These are phyloP conservation scores for Tetrahymena elliotti DNA, from an alignment of 73 alveolate species.

Conservation along the genomic window DNA sequence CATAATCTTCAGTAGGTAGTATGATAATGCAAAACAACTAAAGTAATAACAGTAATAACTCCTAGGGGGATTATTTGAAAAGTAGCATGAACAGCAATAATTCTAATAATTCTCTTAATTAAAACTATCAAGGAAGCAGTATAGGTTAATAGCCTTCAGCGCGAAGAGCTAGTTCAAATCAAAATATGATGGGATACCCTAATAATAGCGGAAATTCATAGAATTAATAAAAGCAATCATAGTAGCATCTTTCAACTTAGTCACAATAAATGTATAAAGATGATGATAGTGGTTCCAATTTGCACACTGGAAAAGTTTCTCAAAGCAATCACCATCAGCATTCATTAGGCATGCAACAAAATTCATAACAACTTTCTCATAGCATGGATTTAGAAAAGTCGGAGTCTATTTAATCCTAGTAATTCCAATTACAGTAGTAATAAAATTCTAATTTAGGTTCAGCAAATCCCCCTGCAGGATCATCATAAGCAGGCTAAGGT, in stretches of 20 bases:
- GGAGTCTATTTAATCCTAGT: background rate
- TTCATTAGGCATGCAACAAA: background rate
- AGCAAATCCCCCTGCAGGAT: background rate
- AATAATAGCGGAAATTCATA: background rate
- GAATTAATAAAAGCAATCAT: background rate
- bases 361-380: background rate
- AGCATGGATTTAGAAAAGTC: background rate
- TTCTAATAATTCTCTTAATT: background rate
- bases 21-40: background rate
- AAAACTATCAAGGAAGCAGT: background rate
- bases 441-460: background rate
- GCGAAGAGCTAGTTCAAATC: background rate
- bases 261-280: background rate
- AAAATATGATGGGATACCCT: background rate
- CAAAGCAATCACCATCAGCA: background rate
- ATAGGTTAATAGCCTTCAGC: background rate
- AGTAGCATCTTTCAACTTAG: background rate
- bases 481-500: background rate
- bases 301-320: background rate
- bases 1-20: background rate
- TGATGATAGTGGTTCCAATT: background rate
- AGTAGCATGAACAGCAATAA: background rate
- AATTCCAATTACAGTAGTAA: background rate
- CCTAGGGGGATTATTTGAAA: background rate
- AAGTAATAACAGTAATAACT: background rate